These are phyloP conservation scores for Gaeumannomyces sp. DNA, from an alignment of 2,329 filamentous ascomycete genomes.

Conservation along the genomic window DNA sequence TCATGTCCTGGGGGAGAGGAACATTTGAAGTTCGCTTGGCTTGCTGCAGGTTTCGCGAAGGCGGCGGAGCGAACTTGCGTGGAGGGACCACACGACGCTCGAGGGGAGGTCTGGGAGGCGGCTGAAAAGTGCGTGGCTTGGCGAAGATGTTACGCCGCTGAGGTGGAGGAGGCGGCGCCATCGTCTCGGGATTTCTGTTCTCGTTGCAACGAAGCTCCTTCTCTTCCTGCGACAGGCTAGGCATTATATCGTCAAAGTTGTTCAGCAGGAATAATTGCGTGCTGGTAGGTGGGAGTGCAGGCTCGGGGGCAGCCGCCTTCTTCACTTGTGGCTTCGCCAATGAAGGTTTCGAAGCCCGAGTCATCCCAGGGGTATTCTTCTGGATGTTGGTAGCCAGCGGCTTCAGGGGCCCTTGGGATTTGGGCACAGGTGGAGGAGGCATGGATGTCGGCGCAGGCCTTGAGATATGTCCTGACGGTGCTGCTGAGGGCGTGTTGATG, in stretches of 20 bases:
- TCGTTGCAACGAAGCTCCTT: slow-evolving; percentile 42
- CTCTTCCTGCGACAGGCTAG: slow-evolving; percentile 49
- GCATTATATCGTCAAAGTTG: slow-evolving; percentile 48
- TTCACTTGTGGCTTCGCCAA: slow-evolving; percentile 10
- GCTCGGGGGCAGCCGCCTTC: slow-evolving; percentile 1
- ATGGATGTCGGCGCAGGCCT: neutral
- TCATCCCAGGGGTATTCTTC: neutral
- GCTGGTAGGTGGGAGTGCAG: slow-evolving; percentile 27
- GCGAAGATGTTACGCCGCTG: slow-evolving; percentile 9
- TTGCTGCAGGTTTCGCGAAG: neutral
- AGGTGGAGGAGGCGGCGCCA: slow-evolving; percentile 2
- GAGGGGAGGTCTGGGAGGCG: neutral
- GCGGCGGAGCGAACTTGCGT: slow-evolving; percentile 6
- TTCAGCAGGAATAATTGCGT: slow-evolving; percentile 47
- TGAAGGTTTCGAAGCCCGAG: neutral
- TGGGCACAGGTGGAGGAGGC: neutral
- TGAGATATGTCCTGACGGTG: neutral
- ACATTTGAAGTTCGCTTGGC: neutral
- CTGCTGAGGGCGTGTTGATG: neutral
- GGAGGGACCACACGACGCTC: neutral
- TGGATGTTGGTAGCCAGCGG: neutral
- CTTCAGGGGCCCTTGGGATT: neutral
- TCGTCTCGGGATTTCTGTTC: slow-evolving; percentile 1
- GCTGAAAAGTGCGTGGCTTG: neutral
- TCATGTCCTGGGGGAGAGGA: neutral